Conservation (phyloP, 148 eudicot species). For the Bassia scoparia region DNA sequence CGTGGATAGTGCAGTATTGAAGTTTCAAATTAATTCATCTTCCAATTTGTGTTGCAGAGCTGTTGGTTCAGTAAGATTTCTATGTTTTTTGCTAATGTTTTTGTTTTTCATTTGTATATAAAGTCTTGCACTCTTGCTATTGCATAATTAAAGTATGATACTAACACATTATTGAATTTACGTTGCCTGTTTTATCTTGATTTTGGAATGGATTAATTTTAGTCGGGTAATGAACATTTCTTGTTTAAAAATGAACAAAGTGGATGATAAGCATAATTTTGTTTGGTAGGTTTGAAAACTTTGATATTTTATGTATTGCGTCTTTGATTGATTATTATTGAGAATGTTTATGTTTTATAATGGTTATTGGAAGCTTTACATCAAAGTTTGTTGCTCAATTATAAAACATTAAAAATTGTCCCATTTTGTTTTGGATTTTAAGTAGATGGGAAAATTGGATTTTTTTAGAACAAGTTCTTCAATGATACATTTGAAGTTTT, state of each 20-base stretch:
- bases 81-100: background rate
- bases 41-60: conserved; percentile 39
- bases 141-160: background rate
- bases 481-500: background rate
- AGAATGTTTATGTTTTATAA: background rate
- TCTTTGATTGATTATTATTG: background rate
- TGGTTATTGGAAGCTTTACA: background rate
- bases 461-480: background rate
- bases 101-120: background rate
- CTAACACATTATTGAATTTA: background rate
- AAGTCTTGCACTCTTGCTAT: background rate
- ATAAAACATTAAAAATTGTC: background rate
- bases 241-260: background rate
- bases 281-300: background rate
- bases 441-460: too few species aligned
- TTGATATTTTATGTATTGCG: background rate
- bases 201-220: background rate
- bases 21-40: conserved; percentile 10
- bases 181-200: background rate
- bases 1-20: background rate
- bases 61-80: conserved; percentile 48
- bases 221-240: background rate
- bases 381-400: background rate
- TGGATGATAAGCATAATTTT: background rate
- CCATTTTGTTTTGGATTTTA: background rate